Percentiles rank a stretch among this genome's conserved stretches.
phyloP scores from a whole-genome alignment of 2,329 filamentous ascomycete genomes.

The Cordyceps fumosorosea region DNA sequence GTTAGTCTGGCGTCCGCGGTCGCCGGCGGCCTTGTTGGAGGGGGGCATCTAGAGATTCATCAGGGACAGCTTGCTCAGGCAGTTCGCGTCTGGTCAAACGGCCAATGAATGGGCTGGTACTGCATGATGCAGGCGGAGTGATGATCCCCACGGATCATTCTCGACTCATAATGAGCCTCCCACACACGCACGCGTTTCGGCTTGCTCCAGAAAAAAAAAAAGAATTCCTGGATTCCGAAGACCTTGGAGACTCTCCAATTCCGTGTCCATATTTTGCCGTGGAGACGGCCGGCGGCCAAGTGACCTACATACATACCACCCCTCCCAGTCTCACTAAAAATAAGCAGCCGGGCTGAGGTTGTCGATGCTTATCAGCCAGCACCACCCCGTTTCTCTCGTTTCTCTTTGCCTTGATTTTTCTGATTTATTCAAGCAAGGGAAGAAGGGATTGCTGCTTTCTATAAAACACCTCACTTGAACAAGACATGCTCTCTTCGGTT shows the following conservation, averaged over 20 bases:
- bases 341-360: not conserved
- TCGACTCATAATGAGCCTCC: constrained; percentile 8
- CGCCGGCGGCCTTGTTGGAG: not conserved
- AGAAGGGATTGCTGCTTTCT: not conserved
- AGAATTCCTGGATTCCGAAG: not conserved
- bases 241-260: not conserved
- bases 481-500: constrained; percentile 5
- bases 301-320: not conserved
- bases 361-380: not conserved
- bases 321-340: not conserved
- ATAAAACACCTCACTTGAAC: not conserved
- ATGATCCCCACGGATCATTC: not conserved
- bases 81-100: no score
- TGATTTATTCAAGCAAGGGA: not conserved
- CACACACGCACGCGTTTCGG: no score
- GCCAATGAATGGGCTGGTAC: no score
- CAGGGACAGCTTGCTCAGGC: no score
- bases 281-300: constrained; percentile 7
- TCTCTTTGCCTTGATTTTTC: not conserved
- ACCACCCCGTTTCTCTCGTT: not conserved
- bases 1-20: not conserved
- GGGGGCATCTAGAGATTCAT: not conserved
- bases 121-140: no score
- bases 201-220: not conserved
- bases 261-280: constrained; percentile 3